These are phyloP conservation scores for Tritrichomonas foetus DNA, from an alignment of 208 protist genomes.

Conservation along the genomic window DNA sequence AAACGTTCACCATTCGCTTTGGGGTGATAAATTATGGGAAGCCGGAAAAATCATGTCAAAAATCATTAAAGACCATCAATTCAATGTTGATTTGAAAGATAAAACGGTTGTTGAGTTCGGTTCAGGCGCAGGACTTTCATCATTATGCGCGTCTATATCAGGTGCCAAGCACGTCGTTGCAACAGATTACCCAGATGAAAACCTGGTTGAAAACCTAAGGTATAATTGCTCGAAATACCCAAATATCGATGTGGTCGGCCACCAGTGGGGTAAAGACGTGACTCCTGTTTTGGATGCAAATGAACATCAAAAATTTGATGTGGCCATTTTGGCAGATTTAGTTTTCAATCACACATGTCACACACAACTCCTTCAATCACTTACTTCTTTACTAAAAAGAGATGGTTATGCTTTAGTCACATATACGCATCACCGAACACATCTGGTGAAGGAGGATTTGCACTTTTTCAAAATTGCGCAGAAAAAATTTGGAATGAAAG, in stretches of 20 bases:
- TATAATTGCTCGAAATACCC: neutral
- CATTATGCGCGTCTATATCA: neutral
- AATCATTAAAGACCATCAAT: neutral
- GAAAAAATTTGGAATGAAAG: neutral
- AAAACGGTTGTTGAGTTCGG: constrained; percentile 23
- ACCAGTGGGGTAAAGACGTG: neutral
- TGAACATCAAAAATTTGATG: neutral
- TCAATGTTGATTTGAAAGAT: neutral
- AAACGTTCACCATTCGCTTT: neutral
- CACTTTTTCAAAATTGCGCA: neutral
- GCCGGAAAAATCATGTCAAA: neutral
- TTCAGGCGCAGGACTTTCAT: neutral
- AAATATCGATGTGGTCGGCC: neutral
- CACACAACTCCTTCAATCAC: neutral
- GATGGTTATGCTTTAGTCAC: neutral
- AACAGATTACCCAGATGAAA: neutral
- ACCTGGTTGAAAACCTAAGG: neutral
- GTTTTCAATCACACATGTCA: constrained; percentile 30
- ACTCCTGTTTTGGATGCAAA: neutral
- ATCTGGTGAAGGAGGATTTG: neutral
- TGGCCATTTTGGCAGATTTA: neutral
- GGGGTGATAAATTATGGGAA: neutral
- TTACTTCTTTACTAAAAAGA: neutral
- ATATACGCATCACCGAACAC: neutral
- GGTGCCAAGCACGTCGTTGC: neutral